A percentile compares a stretch with the other conserved stretches of the same genome.
phyloP scores from a whole-genome alignment of 352 stramenopile genomes.

The Phytophthora podocarpi region DNA sequence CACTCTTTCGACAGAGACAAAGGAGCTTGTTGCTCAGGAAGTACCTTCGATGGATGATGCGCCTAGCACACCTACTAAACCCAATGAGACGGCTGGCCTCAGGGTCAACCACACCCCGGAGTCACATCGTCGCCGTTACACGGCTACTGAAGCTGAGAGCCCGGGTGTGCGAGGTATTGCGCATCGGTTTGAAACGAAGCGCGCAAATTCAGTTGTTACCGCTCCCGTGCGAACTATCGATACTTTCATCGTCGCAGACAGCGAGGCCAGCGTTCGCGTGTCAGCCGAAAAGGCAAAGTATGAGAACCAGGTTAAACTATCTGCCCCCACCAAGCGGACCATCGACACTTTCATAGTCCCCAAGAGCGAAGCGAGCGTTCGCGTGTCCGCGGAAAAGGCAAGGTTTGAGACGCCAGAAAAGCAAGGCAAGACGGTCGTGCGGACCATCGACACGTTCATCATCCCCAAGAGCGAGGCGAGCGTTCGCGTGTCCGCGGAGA shows the following conservation, averaged over 20 bases:
- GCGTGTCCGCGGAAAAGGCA: constrained; percentile 33
- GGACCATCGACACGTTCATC: constrained; percentile 42
- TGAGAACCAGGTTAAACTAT: constrained; percentile 28
- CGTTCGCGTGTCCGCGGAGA: constrained; percentile 36
- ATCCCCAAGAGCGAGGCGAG: constrained; percentile 29
- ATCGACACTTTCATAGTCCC: constrained; percentile 39
- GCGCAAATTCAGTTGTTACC: constrained; percentile 53
- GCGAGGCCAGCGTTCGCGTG: constrained; percentile 37
- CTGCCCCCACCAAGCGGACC: constrained; percentile 26
- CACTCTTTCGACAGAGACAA: not conserved
- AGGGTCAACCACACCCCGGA: constrained; percentile 5
- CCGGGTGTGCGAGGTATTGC: constrained; percentile 53
- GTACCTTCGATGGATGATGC: not conserved
- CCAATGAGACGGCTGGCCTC: not conserved
- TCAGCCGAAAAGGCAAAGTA: constrained; percentile 38
- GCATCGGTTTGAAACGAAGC: constrained; percentile 69
- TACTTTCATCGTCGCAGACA: constrained; percentile 37
- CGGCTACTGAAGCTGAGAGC: constrained; percentile 12
- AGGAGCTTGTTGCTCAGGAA: constrained; percentile 8
- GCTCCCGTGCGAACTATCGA: constrained; percentile 37
- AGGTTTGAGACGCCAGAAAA: constrained; percentile 53
- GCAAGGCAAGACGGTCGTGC: constrained; percentile 19
- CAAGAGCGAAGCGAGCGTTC: constrained; percentile 32
- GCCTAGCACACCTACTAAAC: constrained; percentile 15
- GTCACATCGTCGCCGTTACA: constrained; percentile 19